phyloP scores from a whole-genome alignment of 176 grass and related monocot genomes.

The Carex littledalei region DNA sequence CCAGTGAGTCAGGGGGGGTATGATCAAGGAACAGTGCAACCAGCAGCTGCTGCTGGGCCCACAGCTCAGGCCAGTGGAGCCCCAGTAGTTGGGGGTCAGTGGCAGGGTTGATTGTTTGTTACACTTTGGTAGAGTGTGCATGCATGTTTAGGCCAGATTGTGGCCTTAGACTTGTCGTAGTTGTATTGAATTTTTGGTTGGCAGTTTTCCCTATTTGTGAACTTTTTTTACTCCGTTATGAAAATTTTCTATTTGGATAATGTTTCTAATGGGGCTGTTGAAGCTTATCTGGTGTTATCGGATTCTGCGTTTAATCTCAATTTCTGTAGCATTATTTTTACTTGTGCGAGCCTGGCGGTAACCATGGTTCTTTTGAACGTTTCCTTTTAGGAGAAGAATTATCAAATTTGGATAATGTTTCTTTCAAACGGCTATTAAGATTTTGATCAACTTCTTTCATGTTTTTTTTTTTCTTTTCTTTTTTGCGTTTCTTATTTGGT shows the following conservation, averaged over 20 bases:
- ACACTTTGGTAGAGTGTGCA: background rate
- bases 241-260: slow-evolving; percentile 1
- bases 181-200: slow-evolving; percentile 9
- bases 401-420: no score
- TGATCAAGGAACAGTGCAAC: slow-evolving; percentile 14
- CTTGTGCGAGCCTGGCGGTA: background rate
- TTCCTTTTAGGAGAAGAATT: background rate
- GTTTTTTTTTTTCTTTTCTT: no score
- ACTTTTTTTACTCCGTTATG: background rate
- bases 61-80: slow-evolving; percentile 4
- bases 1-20: background rate
- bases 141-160: background rate
- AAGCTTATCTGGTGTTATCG: background rate
- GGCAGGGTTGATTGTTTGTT: slow-evolving; percentile 19
- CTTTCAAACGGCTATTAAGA: no score
- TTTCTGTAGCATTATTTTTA: background rate
- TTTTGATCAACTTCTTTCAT: no score
- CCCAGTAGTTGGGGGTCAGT: slow-evolving; percentile 12
- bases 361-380: background rate
- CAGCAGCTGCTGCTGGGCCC: background rate
- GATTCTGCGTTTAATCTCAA: background rate
- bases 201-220: background rate
- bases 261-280: background rate
- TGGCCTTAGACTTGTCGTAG: slow-evolving; percentile 5
- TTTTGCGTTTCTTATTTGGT: no score